These are phyloP conservation scores for Huntiella abstrusa DNA, from an alignment of 2,329 filamentous ascomycete species.

Conservation along the genomic window DNA sequence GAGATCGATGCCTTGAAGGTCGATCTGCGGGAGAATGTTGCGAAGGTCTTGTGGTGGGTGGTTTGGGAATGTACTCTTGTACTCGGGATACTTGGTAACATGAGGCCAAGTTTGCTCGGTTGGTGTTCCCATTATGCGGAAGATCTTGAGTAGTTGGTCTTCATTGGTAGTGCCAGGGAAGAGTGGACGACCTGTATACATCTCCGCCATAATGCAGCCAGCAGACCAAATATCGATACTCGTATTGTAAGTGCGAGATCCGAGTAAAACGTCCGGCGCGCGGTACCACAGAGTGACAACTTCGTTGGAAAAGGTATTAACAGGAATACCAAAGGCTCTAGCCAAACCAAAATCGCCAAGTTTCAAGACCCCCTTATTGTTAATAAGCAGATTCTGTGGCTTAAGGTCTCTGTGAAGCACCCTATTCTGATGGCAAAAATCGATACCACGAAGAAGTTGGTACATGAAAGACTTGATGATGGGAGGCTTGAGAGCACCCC, in stretches of 20 bases:
- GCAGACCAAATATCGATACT: conserved; percentile 99
- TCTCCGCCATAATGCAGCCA: conserved; percentile 98
- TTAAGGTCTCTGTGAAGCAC: conserved; percentile 92
- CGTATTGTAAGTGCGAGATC: conserved; percentile 94
- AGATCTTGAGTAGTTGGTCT: conserved; percentile 92
- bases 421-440: conserved; percentile 94
- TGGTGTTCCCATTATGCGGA: conserved; percentile 94
- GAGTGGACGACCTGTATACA: conserved; percentile 89
- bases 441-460: conserved; percentile 85
- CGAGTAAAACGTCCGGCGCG: conserved; percentile 84
- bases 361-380: conserved; percentile 75
- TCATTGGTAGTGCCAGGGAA: conserved; percentile 98
- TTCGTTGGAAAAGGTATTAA: conserved; percentile 96
- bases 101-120: conserved; percentile 91
- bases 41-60: conserved; percentile 84
- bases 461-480: conserved; percentile 99
- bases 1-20: conserved; percentile 69
- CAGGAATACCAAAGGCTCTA: conserved; percentile 85
- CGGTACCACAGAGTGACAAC: conserved; percentile 97
- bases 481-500: conserved; percentile 68
- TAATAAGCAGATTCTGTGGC: conserved; percentile 91
- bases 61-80: conserved; percentile 87
- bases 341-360: conserved; percentile 89
- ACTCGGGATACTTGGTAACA: conserved; percentile 90
- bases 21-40: conserved; percentile 76